Evolutionary conservation across 2,329 filamentous ascomycete species (phyloP).

Genomic region (Xylariaceae sp.): DNA sequence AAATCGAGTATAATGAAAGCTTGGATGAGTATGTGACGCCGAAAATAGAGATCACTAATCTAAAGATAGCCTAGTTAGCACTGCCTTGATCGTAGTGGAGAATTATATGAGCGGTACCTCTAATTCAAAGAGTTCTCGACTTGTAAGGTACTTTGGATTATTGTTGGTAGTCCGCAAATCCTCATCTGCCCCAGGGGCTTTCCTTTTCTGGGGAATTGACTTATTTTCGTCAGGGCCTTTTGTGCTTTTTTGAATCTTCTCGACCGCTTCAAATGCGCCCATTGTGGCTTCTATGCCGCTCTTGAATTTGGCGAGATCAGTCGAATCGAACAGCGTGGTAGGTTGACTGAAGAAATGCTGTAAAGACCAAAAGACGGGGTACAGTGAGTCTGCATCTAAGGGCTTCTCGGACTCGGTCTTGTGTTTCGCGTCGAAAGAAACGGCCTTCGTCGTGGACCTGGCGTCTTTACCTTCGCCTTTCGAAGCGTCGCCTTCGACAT

Average conservation of each 20-base stretch:
- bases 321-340: slow-evolving; percentile 67
- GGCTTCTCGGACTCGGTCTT: slow-evolving; percentile 40
- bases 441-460: slow-evolving; percentile 37
- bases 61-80: slow-evolving; percentile 32
- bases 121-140: slow-evolving; percentile 88
- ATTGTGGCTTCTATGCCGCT: slow-evolving; percentile 64
- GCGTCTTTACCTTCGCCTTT: slow-evolving; percentile 33
- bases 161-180: slow-evolving; percentile 67
- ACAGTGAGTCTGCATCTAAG: slow-evolving; percentile 66
- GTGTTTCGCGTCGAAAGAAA: slow-evolving; percentile 41
- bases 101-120: slow-evolving; percentile 53
- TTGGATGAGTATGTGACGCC: slow-evolving; percentile 90
- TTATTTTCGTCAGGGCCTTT: slow-evolving; percentile 58
- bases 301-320: slow-evolving; percentile 75
- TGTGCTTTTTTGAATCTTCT: slow-evolving; percentile 43
- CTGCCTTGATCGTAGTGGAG: neutral
- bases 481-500: slow-evolving; percentile 40
- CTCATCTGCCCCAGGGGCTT: slow-evolving; percentile 54
- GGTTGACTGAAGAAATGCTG: slow-evolving; percentile 91
- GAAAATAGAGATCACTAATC: slow-evolving; percentile 91
- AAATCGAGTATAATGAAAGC: slow-evolving; percentile 93
- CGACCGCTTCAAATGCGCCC: slow-evolving; percentile 48
- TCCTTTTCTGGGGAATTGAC: slow-evolving; percentile 61
- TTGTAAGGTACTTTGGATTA: slow-evolving; percentile 98
- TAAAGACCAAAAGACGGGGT: slow-evolving; percentile 89